Percentiles rank a stretch among this genome's conserved stretches.
These are phyloP conservation scores for Parathielavia hyrcaniae DNA, from an alignment of 495 filamentous ascomycete species.

Conservation along the genomic window DNA sequence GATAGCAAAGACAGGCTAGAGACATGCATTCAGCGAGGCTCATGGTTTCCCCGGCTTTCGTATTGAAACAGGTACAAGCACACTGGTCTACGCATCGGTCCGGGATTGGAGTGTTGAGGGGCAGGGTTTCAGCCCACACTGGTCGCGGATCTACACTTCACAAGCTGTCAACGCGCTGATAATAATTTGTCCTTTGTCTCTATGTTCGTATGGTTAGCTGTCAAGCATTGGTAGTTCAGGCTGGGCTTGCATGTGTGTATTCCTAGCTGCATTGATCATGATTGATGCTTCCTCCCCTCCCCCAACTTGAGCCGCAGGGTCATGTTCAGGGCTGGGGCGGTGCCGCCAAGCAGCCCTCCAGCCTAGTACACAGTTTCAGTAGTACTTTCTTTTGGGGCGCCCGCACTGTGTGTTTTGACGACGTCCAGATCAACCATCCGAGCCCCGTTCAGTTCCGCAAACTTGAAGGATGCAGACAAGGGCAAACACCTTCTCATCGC, in stretches of 20 bases:
- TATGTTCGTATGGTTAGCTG: too few species aligned
- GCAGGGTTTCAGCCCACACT: too few species aligned
- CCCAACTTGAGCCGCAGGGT: conserved; percentile 12
- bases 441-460: background rate
- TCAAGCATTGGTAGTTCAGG: too few species aligned
- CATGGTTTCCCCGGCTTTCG: background rate
- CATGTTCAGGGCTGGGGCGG: background rate
- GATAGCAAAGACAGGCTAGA: conserved; percentile 15
- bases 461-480: background rate
- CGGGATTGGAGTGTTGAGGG: too few species aligned
- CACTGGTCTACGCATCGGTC: too few species aligned
- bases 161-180: too few species aligned
- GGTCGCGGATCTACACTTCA: too few species aligned
- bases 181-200: too few species aligned
- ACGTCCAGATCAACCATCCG: background rate
- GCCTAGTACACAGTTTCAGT: conserved; percentile 3
- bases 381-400: background rate
- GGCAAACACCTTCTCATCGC: background rate
- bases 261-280: background rate
- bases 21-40: conserved; percentile 8
- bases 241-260: background rate
- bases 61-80: background rate
- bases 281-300: too few species aligned
- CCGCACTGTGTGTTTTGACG: conserved; percentile 11
- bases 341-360: conserved; percentile 1